Percentiles rank a stretch among this genome's conserved stretches.
Evolutionary conservation across 495 filamentous ascomycete species (phyloP).

Genomic region (Hypoxylon subgilvum): DNA sequence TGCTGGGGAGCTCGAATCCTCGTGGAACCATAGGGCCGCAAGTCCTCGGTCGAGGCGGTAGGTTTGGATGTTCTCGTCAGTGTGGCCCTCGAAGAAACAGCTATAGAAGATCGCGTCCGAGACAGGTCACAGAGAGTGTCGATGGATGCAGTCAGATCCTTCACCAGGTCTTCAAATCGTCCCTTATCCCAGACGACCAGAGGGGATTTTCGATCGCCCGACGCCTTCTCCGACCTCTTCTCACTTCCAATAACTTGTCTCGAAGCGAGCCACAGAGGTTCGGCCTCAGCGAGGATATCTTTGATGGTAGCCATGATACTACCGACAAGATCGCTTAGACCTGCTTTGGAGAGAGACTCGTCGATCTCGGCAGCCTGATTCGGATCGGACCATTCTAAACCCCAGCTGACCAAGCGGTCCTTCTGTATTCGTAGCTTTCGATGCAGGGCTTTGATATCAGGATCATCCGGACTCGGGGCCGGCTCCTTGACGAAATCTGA

Average conservation of each 20-base stretch:
- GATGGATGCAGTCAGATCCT: conserved; percentile 81
- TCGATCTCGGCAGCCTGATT: conserved; percentile 77
- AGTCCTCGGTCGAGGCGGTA: conserved; percentile 47
- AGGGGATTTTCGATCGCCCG: conserved; percentile 52
- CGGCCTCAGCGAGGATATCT: conserved; percentile 83
- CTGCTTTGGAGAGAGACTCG: conserved; percentile 80
- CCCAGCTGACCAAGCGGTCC: conserved; percentile 83
- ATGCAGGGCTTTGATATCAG: conserved; percentile 61
- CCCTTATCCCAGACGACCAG: conserved; percentile 64
- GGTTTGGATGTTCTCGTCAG: conserved; percentile 34
- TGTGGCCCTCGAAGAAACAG: conserved; percentile 37
- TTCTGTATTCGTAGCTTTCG: conserved; percentile 70
- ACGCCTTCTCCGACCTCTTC: conserved; percentile 42
- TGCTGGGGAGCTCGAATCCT: conserved; percentile 61
- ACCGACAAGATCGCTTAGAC: conserved; percentile 82
- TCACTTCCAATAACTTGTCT: conserved; percentile 53
- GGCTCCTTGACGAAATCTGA: conserved; percentile 81
- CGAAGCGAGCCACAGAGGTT: conserved; percentile 70
- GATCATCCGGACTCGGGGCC: conserved; percentile 61
- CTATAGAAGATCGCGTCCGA: conserved; percentile 64
- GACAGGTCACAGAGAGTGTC: conserved; percentile 90
- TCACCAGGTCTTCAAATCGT: conserved; percentile 71
- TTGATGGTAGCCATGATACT: conserved; percentile 91
- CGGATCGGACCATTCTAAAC: conserved; percentile 84
- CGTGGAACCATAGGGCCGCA: conserved; percentile 59